Percentiles rank a stretch among this genome's conserved stretches.
These are phyloP conservation scores for Trapa incisa DNA, from an alignment of 345 rosid genomes.

Conservation along the genomic window DNA sequence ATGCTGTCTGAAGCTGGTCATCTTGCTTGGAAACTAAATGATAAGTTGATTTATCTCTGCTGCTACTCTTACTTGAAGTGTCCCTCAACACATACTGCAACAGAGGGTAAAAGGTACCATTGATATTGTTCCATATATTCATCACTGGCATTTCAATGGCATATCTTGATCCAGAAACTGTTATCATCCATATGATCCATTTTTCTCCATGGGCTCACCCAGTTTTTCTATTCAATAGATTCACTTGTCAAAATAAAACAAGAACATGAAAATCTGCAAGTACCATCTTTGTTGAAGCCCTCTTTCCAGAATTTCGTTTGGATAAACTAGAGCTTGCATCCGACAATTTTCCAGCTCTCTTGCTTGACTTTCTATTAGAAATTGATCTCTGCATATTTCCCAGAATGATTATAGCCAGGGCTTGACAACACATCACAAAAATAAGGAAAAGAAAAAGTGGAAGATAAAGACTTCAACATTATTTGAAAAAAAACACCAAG, in stretches of 20 bases:
- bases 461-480: not conserved
- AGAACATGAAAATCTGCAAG: not conserved
- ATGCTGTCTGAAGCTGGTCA: constrained; percentile 19
- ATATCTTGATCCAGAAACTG: not conserved
- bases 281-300: constrained; percentile 42
- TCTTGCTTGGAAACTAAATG: constrained; percentile 28
- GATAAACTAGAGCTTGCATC: constrained; percentile 32
- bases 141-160: not conserved
- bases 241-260: not conserved
- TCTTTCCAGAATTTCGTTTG: constrained; percentile 51
- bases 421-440: not conserved
- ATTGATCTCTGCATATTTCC: constrained; percentile 30
- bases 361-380: constrained; percentile 32
- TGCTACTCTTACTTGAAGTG: constrained; percentile 21
- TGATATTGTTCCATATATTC: not conserved
- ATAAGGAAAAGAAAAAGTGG: not conserved
- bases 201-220: too few relatives aligned
- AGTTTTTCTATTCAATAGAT: too few relatives aligned
- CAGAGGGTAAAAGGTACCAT: constrained; percentile 9
- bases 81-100: constrained; percentile 44
- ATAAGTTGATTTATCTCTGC: constrained; percentile 35
- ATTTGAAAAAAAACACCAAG: not conserved
- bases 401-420: not conserved
- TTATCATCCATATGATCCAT: too few relatives aligned
- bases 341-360: constrained; percentile 32